Evolutionary conservation across 257 asterid genomes (phyloP), one percentile per base, ranked within the genome.

Genomic region (Cinchona pubescens): DNA sequence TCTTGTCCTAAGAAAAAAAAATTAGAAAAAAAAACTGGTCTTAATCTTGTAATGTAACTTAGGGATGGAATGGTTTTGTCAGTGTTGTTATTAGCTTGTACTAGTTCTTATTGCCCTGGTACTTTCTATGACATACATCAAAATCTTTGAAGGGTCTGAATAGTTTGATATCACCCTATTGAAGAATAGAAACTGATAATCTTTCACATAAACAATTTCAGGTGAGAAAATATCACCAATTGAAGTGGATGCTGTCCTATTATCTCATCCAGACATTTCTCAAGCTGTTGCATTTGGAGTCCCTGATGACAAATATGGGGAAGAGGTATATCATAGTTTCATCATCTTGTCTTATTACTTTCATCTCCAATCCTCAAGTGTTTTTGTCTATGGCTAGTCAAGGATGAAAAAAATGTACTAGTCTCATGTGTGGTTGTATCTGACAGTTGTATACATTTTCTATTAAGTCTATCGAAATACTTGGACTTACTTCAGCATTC

Each of bases 201-300:
- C 43, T 16, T 38, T 58, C 19, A 6, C 2, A 4, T 37, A 0
- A 72, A 30, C 42, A 59, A 71, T 71, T 82, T 75, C 90, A 95
- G 98, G 99, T 56, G 99, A 95, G 76, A 95, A 95, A 83, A 92
- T 95, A 73, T 95, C 99, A 38, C 98, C 99, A 7, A 95, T 95
- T 78, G 99, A 92, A 88, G 96, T 91, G 66, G 99, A 95, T 62
- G 84, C 97, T 2, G 93, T 91, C 58, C 92, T 95, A 32, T 79
- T 90, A 78, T 88, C 99, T 42, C 98, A 92, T 85, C 91, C 97
- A 3, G 96, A 88, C 63, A 61, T 95, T 77, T 89, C 96, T 60
- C 90, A 92, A 82, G 98, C 92, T 23, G 98, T 95, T 66, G 94
- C 98, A 40, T 95, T 95, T 63, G 99, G 97, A 61, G 95, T 92